A percentile compares a stretch with the other conserved stretches of the same genome.
Conservation (phyloP, 148 eudicot species). For the Bassia scoparia region DNA sequence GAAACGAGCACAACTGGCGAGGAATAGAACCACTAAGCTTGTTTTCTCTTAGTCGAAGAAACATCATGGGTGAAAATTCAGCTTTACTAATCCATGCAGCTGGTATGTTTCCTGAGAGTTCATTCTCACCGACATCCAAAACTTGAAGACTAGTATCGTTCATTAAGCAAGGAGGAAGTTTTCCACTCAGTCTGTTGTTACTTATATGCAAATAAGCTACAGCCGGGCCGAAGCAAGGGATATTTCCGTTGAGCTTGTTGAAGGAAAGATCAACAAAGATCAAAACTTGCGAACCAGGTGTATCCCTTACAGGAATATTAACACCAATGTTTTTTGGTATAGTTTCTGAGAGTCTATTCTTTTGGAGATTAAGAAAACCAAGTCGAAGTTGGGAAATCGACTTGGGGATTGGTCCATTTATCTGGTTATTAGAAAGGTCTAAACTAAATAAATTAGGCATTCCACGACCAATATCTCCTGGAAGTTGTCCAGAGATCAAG, state of each 20-base stretch:
- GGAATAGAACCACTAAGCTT: constrained; percentile 13
- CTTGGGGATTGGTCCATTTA: constrained; percentile 15
- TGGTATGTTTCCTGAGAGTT: constrained; percentile 2
- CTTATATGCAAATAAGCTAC: constrained; percentile 14
- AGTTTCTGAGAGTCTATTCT: constrained; percentile 10
- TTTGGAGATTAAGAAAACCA: neutral
- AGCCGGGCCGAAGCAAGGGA: constrained; percentile 16
- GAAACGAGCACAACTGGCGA: constrained; percentile 14
- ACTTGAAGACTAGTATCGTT: neutral
- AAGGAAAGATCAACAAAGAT: constrained; percentile 7
- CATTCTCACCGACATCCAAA: constrained; percentile 18
- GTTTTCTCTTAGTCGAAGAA: constrained; percentile 12
- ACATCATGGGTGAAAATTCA: neutral
- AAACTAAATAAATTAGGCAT: constrained; percentile 3
- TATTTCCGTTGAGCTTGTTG: constrained; percentile 22
- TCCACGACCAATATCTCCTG: neutral
- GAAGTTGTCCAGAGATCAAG: too few relatives aligned
- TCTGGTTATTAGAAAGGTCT: constrained; percentile 2
- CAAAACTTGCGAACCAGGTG: too few relatives aligned
- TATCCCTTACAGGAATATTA: too few relatives aligned
- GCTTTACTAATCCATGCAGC: neutral
- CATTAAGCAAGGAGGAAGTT: constrained; percentile 13
- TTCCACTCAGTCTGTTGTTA: constrained; percentile 10
- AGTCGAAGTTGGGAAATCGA: constrained; percentile 13
- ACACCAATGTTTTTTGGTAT: neutral